A percentile compares a stretch with the other conserved stretches of the same genome.
Evolutionary conservation across 2,329 filamentous ascomycete species (phyloP).

Genomic region (Curvularia eragrostidis): DNA sequence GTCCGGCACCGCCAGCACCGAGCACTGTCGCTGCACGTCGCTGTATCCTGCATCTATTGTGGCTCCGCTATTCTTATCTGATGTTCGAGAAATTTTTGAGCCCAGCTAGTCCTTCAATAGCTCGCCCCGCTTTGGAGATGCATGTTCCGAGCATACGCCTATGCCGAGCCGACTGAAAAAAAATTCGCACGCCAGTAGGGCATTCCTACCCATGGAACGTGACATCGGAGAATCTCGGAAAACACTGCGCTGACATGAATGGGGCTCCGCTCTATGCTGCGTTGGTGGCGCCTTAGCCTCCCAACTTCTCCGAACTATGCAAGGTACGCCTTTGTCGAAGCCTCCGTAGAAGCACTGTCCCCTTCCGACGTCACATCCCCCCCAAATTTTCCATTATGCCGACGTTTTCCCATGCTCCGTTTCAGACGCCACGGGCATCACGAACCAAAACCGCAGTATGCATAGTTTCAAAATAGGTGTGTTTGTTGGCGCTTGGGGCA

Average conservation of each 20-base stretch:
- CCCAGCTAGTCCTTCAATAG: conserved; percentile 32
- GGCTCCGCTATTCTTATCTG: conserved; percentile 40
- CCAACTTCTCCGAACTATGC: conserved; percentile 27
- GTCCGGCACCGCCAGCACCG: not conserved
- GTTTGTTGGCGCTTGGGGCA: not conserved
- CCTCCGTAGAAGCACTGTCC: conserved; percentile 17
- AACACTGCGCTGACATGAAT: conserved; percentile 13
- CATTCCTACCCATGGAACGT: conserved; percentile 25
- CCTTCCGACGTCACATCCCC: conserved; percentile 16
- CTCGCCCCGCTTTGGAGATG: conserved; percentile 34
- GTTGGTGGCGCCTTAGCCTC: conserved; percentile 29
- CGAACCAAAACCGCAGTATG: conserved; percentile 3
- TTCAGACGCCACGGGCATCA: conserved; percentile 8
- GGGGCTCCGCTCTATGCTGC: conserved; percentile 26
- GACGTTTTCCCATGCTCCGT: conserved; percentile 9
- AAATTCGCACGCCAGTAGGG: conserved; percentile 30
- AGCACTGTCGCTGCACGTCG: conserved; percentile 11
- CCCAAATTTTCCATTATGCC: conserved; percentile 17
- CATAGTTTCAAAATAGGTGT: conserved; percentile 17
- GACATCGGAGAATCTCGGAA: conserved; percentile 36
- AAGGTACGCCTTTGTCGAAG: conserved; percentile 29
- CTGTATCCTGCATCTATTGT: conserved; percentile 8
- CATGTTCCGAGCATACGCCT: conserved; percentile 35
- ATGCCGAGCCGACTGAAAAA: conserved; percentile 32
- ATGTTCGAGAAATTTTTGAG: conserved; percentile 33